Evolutionary conservation across 73 alveolate genomes (phyloP).

Genomic region (Breviolum minutum): DNA sequence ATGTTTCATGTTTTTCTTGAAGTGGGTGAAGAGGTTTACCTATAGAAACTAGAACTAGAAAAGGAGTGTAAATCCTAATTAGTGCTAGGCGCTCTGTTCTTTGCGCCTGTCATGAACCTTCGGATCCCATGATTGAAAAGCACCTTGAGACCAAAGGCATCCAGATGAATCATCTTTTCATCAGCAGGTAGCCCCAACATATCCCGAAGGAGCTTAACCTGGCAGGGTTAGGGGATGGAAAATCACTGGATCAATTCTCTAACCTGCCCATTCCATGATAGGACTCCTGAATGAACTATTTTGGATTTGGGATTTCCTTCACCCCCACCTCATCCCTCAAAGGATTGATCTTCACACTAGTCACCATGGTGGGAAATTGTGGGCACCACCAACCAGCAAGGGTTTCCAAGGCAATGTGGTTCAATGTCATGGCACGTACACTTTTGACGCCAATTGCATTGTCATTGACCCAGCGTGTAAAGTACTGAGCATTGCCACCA

Average conservation of each 20-base stretch:
- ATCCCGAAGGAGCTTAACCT: not conserved
- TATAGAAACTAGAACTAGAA: not conserved
- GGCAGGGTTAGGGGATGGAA: not conserved
- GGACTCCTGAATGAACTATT: not conserved
- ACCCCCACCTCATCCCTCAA: slow-evolving; percentile 9
- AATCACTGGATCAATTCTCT: not conserved
- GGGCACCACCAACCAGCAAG: slow-evolving; percentile 25
- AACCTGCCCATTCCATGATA: too few relatives aligned
- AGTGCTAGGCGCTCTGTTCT: not conserved
- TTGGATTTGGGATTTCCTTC: too few relatives aligned
- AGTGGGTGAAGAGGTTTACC: too few relatives aligned
- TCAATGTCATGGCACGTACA: not conserved
- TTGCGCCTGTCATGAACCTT: not conserved
- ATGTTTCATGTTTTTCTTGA: not conserved
- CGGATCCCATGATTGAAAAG: slow-evolving; percentile 45
- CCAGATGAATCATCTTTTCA: not conserved
- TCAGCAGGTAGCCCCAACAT: not conserved
- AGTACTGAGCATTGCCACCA: not conserved
- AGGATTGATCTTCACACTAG: not conserved
- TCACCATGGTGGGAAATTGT: not conserved
- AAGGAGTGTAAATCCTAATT: not conserved
- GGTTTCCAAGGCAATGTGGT: not conserved
- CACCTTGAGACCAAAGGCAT: not conserved
- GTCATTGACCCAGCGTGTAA: not conserved
- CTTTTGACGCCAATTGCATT: not conserved